Conservation (phyloP, 2,329 filamentous ascomycete species). For the Cadophora luteo-olivacea region DNA sequence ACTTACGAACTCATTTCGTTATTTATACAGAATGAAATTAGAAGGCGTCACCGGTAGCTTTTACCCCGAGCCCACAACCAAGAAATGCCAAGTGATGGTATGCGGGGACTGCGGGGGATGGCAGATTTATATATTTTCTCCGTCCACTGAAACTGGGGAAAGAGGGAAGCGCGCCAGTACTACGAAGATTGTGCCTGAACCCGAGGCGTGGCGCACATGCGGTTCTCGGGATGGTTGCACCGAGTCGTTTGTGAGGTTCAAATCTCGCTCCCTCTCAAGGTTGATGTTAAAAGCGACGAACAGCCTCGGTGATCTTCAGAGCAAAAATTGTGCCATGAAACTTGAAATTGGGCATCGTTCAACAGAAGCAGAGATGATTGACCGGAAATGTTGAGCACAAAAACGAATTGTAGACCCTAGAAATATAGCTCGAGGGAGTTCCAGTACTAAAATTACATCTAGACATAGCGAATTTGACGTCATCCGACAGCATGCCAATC, state of each 20-base stretch:
- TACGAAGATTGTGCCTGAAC: neutral
- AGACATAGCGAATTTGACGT: neutral
- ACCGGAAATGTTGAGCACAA: too few relatives aligned
- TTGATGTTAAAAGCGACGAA: too few relatives aligned
- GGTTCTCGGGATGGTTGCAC: conserved; percentile 1
- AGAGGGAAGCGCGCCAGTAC: neutral
- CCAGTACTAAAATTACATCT: too few relatives aligned
- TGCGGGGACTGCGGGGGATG: conserved; percentile 16
- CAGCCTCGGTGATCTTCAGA: too few relatives aligned
- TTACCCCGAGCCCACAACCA: conserved; percentile 12
- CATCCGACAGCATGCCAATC: neutral
- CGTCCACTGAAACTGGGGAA: neutral
- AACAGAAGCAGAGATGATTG: too few relatives aligned
- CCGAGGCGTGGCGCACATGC: neutral
- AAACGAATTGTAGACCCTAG: too few relatives aligned
- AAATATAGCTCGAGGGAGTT: too few relatives aligned
- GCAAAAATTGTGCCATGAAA: too few relatives aligned
- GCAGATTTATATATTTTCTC: conserved; percentile 4
- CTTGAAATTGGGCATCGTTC: too few relatives aligned
- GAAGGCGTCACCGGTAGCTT: neutral
- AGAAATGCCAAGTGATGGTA: conserved; percentile 2
- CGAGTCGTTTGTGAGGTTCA: neutral
- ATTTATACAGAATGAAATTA: neutral
- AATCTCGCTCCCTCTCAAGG: too few relatives aligned
- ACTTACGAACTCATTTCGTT: neutral